These are phyloP conservation scores for Lyophyllum atratum DNA, from an alignment of 768 basidiomycete genomes.

Conservation along the genomic window DNA sequence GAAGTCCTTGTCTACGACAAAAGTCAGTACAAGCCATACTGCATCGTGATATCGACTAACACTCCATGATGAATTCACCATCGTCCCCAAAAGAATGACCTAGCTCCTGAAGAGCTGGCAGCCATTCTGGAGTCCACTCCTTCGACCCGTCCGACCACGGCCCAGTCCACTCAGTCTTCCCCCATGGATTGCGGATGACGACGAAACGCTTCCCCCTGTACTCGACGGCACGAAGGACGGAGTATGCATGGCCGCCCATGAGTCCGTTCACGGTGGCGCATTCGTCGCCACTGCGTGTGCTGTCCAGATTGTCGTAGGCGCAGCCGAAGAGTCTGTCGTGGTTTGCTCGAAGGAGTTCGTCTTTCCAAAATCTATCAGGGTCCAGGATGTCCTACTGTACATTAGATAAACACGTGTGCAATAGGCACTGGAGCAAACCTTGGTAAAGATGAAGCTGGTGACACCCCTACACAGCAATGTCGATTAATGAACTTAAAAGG, in stretches of 20 bases:
- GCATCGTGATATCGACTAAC: conserved; percentile 22
- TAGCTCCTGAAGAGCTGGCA: conserved; percentile 40
- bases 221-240: conserved; percentile 50
- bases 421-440: conserved; percentile 15
- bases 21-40: background rate
- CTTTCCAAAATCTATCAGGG: conserved; percentile 48
- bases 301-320: conserved; percentile 35
- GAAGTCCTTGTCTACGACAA: conserved; percentile 34
- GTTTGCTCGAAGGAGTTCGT: conserved; percentile 48
- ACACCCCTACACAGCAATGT: conserved; percentile 19
- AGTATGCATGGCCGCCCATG: conserved; percentile 46
- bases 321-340: conserved; percentile 54
- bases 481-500: background rate
- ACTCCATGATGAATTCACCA: conserved; percentile 61
- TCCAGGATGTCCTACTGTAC: conserved; percentile 48
- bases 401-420: background rate
- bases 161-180: conserved; percentile 49
- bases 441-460: conserved; percentile 26
- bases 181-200: conserved; percentile 57
- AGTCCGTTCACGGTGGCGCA: conserved; percentile 37
- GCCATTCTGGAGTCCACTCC: conserved; percentile 58
- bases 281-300: conserved; percentile 25
- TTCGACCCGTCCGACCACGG: conserved; percentile 58
- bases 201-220: conserved; percentile 51
- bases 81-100: conserved; percentile 51